Evolutionary conservation across 2,329 filamentous ascomycete species (phyloP).

Genomic region (Metarhizium humberi): DNA sequence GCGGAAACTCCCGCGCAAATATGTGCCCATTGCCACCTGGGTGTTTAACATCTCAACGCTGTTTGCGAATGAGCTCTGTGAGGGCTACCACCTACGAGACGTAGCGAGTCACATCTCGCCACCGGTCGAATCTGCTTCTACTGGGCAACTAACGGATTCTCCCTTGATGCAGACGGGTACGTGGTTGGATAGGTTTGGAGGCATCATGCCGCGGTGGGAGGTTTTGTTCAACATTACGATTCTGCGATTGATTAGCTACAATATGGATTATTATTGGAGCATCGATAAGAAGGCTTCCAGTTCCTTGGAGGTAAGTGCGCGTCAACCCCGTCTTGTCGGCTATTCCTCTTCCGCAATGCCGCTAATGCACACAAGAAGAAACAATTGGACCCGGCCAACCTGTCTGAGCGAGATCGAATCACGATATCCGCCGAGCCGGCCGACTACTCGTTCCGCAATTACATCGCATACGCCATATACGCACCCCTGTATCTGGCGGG

Average conservation of each 20-base stretch:
- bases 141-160: conserved; percentile 21
- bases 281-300: conserved; percentile 53
- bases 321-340: background rate
- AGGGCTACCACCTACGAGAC: conserved; percentile 64
- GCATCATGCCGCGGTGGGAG: conserved; percentile 86
- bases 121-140: background rate
- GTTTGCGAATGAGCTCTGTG: conserved; percentile 80
- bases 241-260: conserved; percentile 88
- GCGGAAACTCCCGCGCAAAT: conserved; percentile 58
- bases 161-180: conserved; percentile 51
- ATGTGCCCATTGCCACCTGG: conserved; percentile 75
- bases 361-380: conserved; percentile 87
- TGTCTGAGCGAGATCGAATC: conserved; percentile 85
- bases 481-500: conserved; percentile 88
- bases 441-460: conserved; percentile 78
- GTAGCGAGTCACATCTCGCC: conserved; percentile 46
- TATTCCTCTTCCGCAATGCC: conserved; percentile 4
- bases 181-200: conserved; percentile 70
- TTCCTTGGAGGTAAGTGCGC: conserved; percentile 64
- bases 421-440: conserved; percentile 58
- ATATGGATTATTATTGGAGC: conserved; percentile 95
- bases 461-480: conserved; percentile 82
- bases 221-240: conserved; percentile 97
- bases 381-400: conserved; percentile 76
- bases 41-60: conserved; percentile 76